These are phyloP conservation scores for Podaxis mareebaensis DNA, from an alignment of 768 basidiomycete species.

Conservation along the genomic window DNA sequence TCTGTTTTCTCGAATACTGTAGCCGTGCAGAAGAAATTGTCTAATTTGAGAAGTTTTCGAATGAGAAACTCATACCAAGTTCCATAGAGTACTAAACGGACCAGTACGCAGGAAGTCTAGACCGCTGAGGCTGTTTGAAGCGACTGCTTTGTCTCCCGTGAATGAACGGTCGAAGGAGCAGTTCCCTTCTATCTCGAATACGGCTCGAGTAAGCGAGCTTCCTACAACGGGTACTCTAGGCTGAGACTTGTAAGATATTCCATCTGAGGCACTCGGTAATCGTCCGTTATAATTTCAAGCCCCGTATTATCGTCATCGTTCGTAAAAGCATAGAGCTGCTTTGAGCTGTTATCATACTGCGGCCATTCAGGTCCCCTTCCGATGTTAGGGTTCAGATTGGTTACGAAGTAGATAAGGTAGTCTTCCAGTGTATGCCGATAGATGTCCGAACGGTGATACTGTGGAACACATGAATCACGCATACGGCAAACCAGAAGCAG, in stretches of 20 bases:
- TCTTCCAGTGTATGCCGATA: constrained; percentile 40
- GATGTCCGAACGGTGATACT: constrained; percentile 45
- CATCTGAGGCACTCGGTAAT: constrained; percentile 31
- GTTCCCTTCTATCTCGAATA: background rate
- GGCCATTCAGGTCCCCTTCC: constrained; percentile 27
- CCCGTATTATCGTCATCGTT: constrained; percentile 13
- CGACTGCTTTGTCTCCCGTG: too few relatives aligned
- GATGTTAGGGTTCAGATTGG: constrained; percentile 43
- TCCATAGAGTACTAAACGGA: too few relatives aligned
- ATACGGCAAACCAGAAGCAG: background rate
- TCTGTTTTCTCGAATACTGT: too few relatives aligned
- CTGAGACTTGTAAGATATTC: constrained; percentile 27
- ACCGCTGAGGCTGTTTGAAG: too few relatives aligned
- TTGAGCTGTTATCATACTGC: constrained; percentile 26
- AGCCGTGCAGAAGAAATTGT: too few relatives aligned
- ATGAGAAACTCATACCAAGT: too few relatives aligned
- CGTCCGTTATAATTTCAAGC: constrained; percentile 27
- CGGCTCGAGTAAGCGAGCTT: background rate
- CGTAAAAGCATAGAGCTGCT: constrained; percentile 27
- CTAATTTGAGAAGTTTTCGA: too few relatives aligned
- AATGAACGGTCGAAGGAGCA: too few relatives aligned
- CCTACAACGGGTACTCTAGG: constrained; percentile 24
- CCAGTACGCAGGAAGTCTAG: too few relatives aligned
- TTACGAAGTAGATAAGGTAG: constrained; percentile 47
- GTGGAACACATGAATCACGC: background rate